Evolutionary conservation across 2,329 filamentous ascomycete genomes (phyloP), one percentile per base, ranked within the genome.

Genomic region (Fusarium proliferatum): DNA sequence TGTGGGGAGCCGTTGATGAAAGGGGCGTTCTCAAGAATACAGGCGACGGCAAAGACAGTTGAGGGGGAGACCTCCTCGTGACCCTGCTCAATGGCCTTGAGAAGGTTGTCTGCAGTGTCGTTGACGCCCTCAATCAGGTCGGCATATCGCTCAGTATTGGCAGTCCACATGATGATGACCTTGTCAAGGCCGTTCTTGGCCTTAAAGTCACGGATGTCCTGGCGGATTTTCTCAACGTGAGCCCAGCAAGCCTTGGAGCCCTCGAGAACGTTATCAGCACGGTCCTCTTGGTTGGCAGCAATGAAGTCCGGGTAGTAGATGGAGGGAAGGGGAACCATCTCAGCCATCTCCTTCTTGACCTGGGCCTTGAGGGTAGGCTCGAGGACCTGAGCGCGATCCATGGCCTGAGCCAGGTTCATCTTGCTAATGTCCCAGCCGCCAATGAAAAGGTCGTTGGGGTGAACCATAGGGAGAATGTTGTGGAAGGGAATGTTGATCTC

Each of bases 301-400:
- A 99, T 99, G 88, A 99, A 99, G 85, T 98, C 96, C 3, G 96
- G 96, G 84, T 99, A 99, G 90, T 99, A 99, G 85, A 98, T 93
- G 84, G 93, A 96, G 30, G 95, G 96, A 73, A 98, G 90, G 36
- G 96, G 96, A 78, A 92, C 91, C 91, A 98, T 93, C 78, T 88
- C 87, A 70, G 91, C 86, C 95, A 98, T 96, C 86, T 98, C 94
- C 89, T 98, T 97, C 85, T 91, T 92, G 78, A 99, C 93, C 79
- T 93, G 89, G 64, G 88, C 86, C 89, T 99, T 99, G 80, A 99
- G 89, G 36, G 94, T 92, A n/a, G 96, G 96, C 86, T 98, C 96
- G 61, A 99, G 91, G 61, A 99, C 96, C 82, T 93, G 91, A 76
- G 96, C 96, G 80, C 96, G 94, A 83, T 99, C 96, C 95, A 98